phyloP scores from a whole-genome alignment of 306 rosid genomes.

The Quercus dentata region DNA sequence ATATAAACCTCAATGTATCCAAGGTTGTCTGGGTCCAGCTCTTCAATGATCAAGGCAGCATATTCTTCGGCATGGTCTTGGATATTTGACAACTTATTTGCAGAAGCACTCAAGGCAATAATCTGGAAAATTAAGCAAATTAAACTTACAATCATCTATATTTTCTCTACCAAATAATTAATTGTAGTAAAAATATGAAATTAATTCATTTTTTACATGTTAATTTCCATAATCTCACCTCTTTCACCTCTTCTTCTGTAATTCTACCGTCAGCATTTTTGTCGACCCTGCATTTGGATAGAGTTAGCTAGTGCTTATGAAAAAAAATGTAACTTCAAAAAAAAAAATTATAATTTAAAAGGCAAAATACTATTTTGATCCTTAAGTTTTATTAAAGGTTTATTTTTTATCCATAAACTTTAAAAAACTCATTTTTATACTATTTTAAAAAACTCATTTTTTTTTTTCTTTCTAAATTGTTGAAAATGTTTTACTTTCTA shows the following conservation, averaged over 20 bases:
- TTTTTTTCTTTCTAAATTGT: fast-evolving
- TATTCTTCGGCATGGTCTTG: constrained; percentile 82
- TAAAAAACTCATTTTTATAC: no score
- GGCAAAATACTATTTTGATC: no score
- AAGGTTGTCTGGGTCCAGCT: constrained; percentile 71
- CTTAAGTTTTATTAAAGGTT: no score
- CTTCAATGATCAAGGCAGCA: constrained; percentile 92
- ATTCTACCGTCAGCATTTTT: constrained; percentile 87
- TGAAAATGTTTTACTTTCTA: no score
- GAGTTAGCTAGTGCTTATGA: background rate
- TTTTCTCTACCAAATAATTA: background rate
- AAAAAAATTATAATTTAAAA: no score
- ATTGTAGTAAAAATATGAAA: background rate
- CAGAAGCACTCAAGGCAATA: constrained; percentile 75
- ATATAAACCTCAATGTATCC: constrained; percentile 71
- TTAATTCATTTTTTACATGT: background rate
- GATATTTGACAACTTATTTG: constrained; percentile 78
- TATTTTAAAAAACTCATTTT: no score
- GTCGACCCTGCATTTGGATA: constrained; percentile 67
- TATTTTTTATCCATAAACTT: no score
- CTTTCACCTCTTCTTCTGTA: constrained; percentile 71
- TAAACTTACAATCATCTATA: background rate
- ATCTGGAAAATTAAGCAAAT: constrained; percentile 41
- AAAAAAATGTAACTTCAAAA: no score
- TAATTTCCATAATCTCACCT: constrained; percentile 39